Evolutionary conservation across 2,329 filamentous ascomycete species (phyloP), one percentile per base, ranked within the genome.

Genomic region (Colletotrichum viniferum): DNA sequence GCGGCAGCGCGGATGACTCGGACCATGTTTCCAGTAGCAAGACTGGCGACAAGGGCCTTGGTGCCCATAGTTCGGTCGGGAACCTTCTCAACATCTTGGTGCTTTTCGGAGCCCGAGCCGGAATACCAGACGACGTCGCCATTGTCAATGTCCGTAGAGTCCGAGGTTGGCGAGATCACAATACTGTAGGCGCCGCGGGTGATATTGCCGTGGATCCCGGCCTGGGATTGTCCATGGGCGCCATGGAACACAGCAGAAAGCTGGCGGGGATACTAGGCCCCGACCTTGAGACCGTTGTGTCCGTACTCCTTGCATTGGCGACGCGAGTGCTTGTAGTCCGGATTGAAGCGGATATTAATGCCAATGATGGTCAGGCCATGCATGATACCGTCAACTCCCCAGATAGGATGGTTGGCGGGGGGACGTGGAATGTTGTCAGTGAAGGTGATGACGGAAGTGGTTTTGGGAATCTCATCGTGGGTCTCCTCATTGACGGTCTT

Each of bases 201-300:
- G 1, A 77, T 79, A 7, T 83, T 83, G 4, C 91, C 90, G 24
- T 81, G 85, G 43, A 93, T 92, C 4, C 89, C 90, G 4, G 82
- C 86, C 78, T 88, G 84, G 0, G 83, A 76, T 1, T 81, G 76
- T 3, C 89, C 90, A 77, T 92, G 91, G 0, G 88, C 90, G 5
- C 90, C 90, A 69, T 89, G 86, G 14, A 88, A 86, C 0, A 91
- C 79, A 0, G 88, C 85, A 12, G 84, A 87, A 1, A 89, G 81
- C 75, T 90, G 90, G 1, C 84, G 84, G 0, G 90, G 89, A 85
- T 86, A 92, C 90, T 90, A 92, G 34, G 87, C 78, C 10, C 86
- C 85, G 4, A 83, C 78, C 0, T 4, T 14, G 4, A 85, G 78
- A 6, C 80, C 80, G 77, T 86, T 87, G 76, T 85, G 76, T 16